Base-by-base conservation (phyloP, 768 basidiomycete species). In the Leccinum obscurum region DNA sequence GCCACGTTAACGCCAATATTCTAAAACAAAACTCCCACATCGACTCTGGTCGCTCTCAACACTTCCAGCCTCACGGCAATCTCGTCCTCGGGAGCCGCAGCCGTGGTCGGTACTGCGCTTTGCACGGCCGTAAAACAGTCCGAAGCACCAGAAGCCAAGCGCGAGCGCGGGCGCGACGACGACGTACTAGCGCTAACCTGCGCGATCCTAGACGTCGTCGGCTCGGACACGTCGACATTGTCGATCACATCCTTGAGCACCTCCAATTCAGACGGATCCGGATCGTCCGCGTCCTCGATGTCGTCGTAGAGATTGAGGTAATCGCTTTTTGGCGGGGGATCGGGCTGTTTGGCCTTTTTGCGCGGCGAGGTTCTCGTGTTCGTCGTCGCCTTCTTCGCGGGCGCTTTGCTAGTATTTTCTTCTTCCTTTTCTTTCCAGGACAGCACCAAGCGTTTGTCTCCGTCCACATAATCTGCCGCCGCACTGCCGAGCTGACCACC, bases 241-340 rank as follows among this genome's bases (percentile, higher is more conserved):
- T 67, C 68, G 2, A 56, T 54, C 20, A 37, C 55, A 2, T 70
- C 64, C n/a, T 22, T 61, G 41, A 64, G 34, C 9, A 39, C 46
- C 6, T 71, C 69, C 6, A 57, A 50, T 35, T 66, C 72, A 4
- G 59, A 66, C 5, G 62, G 57, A 2, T 66, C 59, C 3, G 61
- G 58, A 3, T 66, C 60, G 30, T 71, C 74, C 0, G 66, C 52
- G 2, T 74, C 65, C 17, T 74, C 71, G 52, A 69, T 67, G 22
- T 72, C 72, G 15, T 74, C 72, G 60, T 74, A 74, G 10, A 74
- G 39, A n/a, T 52, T 51, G 5, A 20, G 49, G 39, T 61, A 71
- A 9, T 3, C 14, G 0, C 20, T 1, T 1, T 17, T 6, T 3
- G 52, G 55, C 3, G 14, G 59, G 5, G 28, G 35, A 22, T 68